A percentile compares a stretch with the other conserved stretches of the same genome.
Evolutionary conservation across 805 yeast genomes (phyloP).

Genomic region (Hagleromyces aurorensis): DNA sequence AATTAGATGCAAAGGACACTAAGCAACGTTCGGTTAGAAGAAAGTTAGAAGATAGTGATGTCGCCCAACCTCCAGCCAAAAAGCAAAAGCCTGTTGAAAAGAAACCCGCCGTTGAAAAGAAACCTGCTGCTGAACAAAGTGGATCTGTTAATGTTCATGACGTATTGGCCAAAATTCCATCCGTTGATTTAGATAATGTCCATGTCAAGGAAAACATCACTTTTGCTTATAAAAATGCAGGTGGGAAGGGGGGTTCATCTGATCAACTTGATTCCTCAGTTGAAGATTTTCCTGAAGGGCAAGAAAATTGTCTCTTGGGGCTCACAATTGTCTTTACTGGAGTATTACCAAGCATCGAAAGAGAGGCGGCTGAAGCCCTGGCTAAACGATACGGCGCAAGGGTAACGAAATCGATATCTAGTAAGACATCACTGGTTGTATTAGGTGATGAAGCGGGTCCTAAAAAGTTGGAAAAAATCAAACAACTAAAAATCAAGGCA

Average conservation of each 20-base stretch:
- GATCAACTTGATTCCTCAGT: slow-evolving; percentile 6
- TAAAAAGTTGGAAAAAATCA: slow-evolving; percentile 77
- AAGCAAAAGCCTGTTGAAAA: slow-evolving; percentile 1
- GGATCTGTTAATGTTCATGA: slow-evolving; percentile 17
- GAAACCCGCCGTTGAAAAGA: slow-evolving; percentile 1
- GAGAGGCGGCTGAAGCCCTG: slow-evolving; percentile 64
- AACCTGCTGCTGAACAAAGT: slow-evolving; percentile 4
- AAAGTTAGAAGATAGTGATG: no score
- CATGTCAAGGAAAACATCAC: slow-evolving; percentile 46
- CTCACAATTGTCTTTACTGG: slow-evolving; percentile 93
- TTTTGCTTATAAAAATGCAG: slow-evolving; percentile 45
- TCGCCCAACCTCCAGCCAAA: neutral
- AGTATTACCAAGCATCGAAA: slow-evolving; percentile 65
- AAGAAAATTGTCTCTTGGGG: slow-evolving; percentile 80
- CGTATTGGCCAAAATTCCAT: slow-evolving; percentile 53
- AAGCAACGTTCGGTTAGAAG: no score
- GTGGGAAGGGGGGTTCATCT: slow-evolving; percentile 27
- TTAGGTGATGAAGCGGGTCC: slow-evolving; percentile 97
- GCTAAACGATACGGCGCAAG: slow-evolving; percentile 88
- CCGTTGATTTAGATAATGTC: slow-evolving; percentile 53
- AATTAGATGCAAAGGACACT: no score
- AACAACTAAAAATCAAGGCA: slow-evolving; percentile 64
- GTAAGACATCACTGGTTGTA: slow-evolving; percentile 81
- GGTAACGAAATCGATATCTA: slow-evolving; percentile 77
- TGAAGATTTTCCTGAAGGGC: slow-evolving; percentile 66